Percentiles rank a stretch among this genome's conserved stretches.
Evolutionary conservation across 1,139 yeast species (phyloP).

Genomic region (Pichia norvegensis): DNA sequence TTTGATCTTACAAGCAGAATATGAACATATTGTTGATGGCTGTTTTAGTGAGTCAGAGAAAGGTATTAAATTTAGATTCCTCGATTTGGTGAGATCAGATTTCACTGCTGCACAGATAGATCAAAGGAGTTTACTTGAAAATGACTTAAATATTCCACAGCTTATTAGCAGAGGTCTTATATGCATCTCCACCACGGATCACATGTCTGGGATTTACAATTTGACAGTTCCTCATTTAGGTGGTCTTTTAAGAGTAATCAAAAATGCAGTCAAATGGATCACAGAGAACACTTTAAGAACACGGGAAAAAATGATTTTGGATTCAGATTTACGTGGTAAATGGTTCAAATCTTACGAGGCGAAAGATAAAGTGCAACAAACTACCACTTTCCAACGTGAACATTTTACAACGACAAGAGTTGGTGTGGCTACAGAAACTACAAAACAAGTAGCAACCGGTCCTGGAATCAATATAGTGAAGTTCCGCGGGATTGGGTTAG

Average conservation of each 20-base stretch:
- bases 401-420: slow-evolving; percentile 9
- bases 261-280: slow-evolving; percentile 27
- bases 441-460: neutral
- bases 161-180: slow-evolving; percentile 6
- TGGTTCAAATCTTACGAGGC: slow-evolving; percentile 7
- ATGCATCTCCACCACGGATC: slow-evolving; percentile 4
- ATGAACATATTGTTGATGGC: slow-evolving; percentile 21
- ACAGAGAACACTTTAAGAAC: slow-evolving; percentile 3
- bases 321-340: slow-evolving; percentile 3
- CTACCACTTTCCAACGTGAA: slow-evolving; percentile 3
- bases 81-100: neutral
- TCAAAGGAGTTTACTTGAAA: neutral
- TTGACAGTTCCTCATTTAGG: slow-evolving; percentile 61
- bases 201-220: slow-evolving; percentile 29
- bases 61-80: neutral
- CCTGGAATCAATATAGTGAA: slow-evolving; percentile 11
- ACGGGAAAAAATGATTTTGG: slow-evolving; percentile 5
- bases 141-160: neutral
- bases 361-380: neutral
- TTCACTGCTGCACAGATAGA: slow-evolving; percentile 2
- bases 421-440: slow-evolving; percentile 1
- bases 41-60: slow-evolving; percentile 1
- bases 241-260: slow-evolving; percentile 40
- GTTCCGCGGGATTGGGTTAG: slow-evolving; percentile 25
- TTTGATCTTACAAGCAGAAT: slow-evolving; percentile 30